Evolutionary conservation across 805 yeast species (phyloP).

Genomic region (Kurtzmaniella fragi): DNA sequence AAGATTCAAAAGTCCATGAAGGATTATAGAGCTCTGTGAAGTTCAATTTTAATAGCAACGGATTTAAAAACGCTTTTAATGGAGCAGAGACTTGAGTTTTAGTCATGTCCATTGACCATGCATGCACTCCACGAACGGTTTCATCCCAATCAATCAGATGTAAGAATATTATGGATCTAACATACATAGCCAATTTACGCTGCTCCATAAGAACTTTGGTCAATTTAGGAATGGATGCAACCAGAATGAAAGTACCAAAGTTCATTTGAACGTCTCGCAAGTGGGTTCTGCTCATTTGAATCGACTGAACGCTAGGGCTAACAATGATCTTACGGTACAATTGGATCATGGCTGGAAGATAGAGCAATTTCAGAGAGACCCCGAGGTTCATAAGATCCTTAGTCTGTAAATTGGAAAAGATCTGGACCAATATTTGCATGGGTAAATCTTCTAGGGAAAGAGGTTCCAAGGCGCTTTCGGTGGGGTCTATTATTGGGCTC

Average conservation of each 20-base stretch:
- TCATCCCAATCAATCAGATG: background rate
- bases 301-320: conserved; percentile 6
- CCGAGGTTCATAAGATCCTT: conserved; percentile 18
- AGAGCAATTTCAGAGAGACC: conserved; percentile 15
- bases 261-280: conserved; percentile 8
- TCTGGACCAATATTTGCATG: conserved; percentile 9
- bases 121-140: background rate
- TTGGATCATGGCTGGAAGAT: conserved; percentile 19
- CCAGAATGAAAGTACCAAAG: conserved; percentile 15
- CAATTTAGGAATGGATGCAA: conserved; percentile 8
- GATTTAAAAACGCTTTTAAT: too few species aligned
- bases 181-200: conserved; percentile 8
- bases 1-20: background rate
- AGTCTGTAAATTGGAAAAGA: conserved; percentile 16
- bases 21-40: too few species aligned
- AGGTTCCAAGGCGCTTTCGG: conserved; percentile 1
- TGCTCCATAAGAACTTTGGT: conserved; percentile 8
- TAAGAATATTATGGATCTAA: conserved; percentile 7
- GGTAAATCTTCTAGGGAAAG: conserved; percentile 15
- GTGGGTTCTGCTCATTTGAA: conserved; percentile 4
- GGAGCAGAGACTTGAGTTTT: too few species aligned
- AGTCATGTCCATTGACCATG: conserved; percentile 1
- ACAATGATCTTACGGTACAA: conserved; percentile 19
- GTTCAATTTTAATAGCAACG: too few species aligned
- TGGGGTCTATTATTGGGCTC: too few species aligned